A percentile compares a stretch with the other conserved stretches of the same genome.
phyloP scores from a whole-genome alignment of 257 asterid genomes.

The Galeopsis tetrahit region DNA sequence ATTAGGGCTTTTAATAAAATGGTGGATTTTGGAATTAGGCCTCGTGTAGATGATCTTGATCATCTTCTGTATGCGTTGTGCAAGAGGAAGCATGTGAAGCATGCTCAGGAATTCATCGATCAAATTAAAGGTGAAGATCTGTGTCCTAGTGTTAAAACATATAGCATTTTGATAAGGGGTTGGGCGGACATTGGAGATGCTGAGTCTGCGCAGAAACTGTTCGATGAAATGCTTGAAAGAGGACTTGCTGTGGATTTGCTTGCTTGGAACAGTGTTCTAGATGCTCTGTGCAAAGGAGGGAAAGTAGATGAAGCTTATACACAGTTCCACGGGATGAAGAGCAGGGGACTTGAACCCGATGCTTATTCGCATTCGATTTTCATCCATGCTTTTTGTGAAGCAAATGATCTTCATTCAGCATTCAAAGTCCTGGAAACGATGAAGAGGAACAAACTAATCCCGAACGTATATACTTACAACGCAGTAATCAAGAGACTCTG shows the following conservation, averaged over 20 bases:
- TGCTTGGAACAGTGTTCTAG: slow-evolving; percentile 75
- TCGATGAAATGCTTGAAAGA: slow-evolving; percentile 80
- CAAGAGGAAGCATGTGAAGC: slow-evolving; percentile 66
- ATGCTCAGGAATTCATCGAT: slow-evolving; percentile 76
- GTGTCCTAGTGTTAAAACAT: slow-evolving; percentile 56
- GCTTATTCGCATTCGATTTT: slow-evolving; percentile 78
- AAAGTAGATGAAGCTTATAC: slow-evolving; percentile 69
- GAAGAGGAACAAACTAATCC: slow-evolving; percentile 66
- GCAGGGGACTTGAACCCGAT: slow-evolving; percentile 72
- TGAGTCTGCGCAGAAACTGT: slow-evolving; percentile 54
- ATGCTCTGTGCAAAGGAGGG: slow-evolving; percentile 78
- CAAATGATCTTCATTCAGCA: slow-evolving; percentile 66
- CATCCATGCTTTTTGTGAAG: slow-evolving; percentile 61
- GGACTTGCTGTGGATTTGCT: slow-evolving; percentile 65
- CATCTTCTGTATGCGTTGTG: slow-evolving; percentile 67
- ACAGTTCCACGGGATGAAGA: slow-evolving; percentile 56
- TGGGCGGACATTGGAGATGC: slow-evolving; percentile 78
- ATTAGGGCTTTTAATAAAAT: slow-evolving; percentile 79
- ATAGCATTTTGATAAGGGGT: slow-evolving; percentile 82
- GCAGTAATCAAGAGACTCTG: slow-evolving; percentile 74
- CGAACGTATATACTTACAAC: slow-evolving; percentile 80
- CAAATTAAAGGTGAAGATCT: slow-evolving; percentile 48
- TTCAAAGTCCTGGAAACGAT: slow-evolving; percentile 71
- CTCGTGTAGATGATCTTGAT: slow-evolving; percentile 68
- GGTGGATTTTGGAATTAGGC: slow-evolving; percentile 79